Evolutionary conservation across 441 rosid genomes (phyloP).

Genomic region (Populus tomentosa): DNA sequence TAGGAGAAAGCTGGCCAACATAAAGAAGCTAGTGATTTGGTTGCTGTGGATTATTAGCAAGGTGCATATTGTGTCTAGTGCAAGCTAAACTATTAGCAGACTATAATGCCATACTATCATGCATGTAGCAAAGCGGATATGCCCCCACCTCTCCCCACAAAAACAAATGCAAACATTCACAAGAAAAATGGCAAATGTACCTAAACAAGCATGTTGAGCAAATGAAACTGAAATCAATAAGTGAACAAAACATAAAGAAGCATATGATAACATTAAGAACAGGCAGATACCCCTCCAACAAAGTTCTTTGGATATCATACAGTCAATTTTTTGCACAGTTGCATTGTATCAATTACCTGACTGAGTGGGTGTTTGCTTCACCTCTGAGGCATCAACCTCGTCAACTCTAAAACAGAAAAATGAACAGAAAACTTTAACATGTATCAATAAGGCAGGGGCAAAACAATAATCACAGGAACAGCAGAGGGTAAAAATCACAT

Average conservation of each 20-base stretch:
- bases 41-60: background rate
- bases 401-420: conserved; percentile 32
- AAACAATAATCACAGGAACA: conserved; percentile 2
- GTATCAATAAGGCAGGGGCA: conserved; percentile 3
- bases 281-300: background rate
- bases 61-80: background rate
- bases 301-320: background rate
- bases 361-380: conserved; percentile 29
- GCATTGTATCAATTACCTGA: conserved; percentile 40
- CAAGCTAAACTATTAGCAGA: background rate
- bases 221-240: background rate
- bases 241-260: background rate
- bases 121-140: background rate
- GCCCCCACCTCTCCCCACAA: background rate
- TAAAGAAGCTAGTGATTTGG: background rate
- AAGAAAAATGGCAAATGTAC: background rate
- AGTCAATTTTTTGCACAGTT: background rate
- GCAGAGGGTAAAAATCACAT: background rate
- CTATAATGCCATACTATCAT: background rate
- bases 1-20: background rate
- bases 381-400: conserved; percentile 38
- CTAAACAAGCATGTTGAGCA: background rate
- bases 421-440: conserved; percentile 8
- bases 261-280: background rate
- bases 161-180: background rate